Base-by-base conservation (phyloP, 2,329 filamentous ascomycete species). In the Fusarium sp. region DNA sequence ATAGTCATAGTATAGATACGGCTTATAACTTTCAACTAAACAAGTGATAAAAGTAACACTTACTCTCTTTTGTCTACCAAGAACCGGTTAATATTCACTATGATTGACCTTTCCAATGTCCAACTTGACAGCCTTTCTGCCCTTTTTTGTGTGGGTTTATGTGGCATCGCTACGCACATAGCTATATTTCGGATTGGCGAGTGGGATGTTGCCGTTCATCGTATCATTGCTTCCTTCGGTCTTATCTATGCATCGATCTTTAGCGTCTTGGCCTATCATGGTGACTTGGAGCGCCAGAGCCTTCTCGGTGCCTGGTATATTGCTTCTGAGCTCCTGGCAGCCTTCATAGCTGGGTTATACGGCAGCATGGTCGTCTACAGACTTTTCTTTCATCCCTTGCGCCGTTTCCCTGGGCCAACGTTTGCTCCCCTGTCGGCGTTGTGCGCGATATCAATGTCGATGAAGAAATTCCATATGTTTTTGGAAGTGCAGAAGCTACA, bases 181-280 rank as follows among this genome's bases (percentile, higher is more conserved):
- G 48, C 48, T 20, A 35, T 51, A 10, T 51, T 51, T 35, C 48
- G 48, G 17, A 51, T 51, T 35, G 30, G 48, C 17, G 48, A 51
- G 22, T 51, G 48, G 48, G 48, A 51, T 13, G 48, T 24, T 35
- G 30, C 48, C 30, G 48, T 51, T 35, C 48, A 51, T 35, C 48
- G 48, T 8, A 24, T 51, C 8, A 18, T 51, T 14, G 22, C 28
- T 32, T 35, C 11, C 11, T 35, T 24, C 4, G 12, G 15, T 51
- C 48, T 51, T 10, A 20, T 32, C 15, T 51, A 51, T 24, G 22
- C 22, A 35, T 35, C 30, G 0, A 2, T 51, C 4, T 32, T 51
- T 10, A 6, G 28, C 6, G 5, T 51, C 30, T 8, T 35, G 4
- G 48, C 30, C 12, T 51, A 51, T 4, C 11, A 35, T 10, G 4